Evolutionary conservation across 306 rosid genomes (phyloP).

Genomic region (Malus asiatica): DNA sequence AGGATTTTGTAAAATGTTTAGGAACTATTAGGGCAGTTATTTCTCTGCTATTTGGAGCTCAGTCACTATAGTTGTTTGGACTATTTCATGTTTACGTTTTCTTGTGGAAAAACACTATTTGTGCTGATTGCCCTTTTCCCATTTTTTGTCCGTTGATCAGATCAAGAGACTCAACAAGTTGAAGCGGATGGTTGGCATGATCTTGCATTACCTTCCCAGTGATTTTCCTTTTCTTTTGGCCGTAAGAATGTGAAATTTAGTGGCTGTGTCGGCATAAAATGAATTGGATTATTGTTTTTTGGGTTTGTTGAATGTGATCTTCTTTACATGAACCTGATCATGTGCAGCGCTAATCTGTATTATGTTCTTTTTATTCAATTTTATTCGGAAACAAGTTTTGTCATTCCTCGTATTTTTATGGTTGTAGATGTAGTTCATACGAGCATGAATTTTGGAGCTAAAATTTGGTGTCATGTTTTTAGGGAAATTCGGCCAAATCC

Average conservation of each 20-base stretch:
- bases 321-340: background rate
- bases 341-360: background rate
- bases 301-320: background rate
- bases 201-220: conserved; percentile 35
- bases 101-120: no score
- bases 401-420: no score
- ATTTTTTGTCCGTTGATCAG: conserved; percentile 11
- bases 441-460: no score
- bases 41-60: background rate
- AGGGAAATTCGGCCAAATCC: no score
- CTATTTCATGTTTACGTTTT: background rate
- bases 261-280: background rate
- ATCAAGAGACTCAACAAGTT: conserved; percentile 44
- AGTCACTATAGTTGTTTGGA: no score
- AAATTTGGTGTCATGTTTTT: no score
- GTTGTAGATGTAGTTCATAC: no score
- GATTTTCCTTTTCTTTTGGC: background rate
- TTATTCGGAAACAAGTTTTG: background rate
- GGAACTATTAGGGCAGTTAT: background rate
- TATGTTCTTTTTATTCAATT: background rate
- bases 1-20: background rate
- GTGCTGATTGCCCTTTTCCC: background rate
- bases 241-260: background rate
- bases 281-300: background rate
- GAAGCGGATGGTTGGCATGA: conserved; percentile 45